Evolutionary conservation across 2,329 filamentous ascomycete genomes (phyloP), one percentile per base, ranked within the genome.

Genomic region (Diaporthe citriasiana): DNA sequence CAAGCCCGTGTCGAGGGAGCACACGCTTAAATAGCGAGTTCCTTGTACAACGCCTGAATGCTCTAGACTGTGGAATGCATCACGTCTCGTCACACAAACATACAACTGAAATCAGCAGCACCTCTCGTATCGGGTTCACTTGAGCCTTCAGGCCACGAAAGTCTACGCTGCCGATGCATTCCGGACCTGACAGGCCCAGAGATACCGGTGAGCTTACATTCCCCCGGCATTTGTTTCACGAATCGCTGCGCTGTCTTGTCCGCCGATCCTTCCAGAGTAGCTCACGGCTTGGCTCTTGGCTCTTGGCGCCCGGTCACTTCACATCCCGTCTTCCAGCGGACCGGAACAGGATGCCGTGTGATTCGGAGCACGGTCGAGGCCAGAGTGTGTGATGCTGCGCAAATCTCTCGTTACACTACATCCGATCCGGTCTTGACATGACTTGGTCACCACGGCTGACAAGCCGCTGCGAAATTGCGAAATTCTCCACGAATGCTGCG

Each of bases 211-310:
- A 51, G 30, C 51, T 66, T 25, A 66, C 30, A 27, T 40, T 68
- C 53, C 15, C 30, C 47, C 15, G 63, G 47, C 63, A 19, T 25
- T 38, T 27, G 63, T 66, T 51, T 66, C 63, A 66, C 63, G 63
- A 66, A 66, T 66, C 63, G 63, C 63, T 66, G 30, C 45, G 63
- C 22, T 15, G 63, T 68, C 63, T 68, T 68, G 63, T 68, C 63
- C 63, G 63, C 51, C 47, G 63, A 68, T 68, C 63, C 57, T 35
- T 40, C 47, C 47, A 35, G 51, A 33, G 63, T 40, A 68, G 63
- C 47, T 68, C 63, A 53, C 47, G 47, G 33, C 63, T 68, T 68
- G 63, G 63, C 63, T 68, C 63, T 53, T 68, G 63, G 63, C 63
- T 68, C 63, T 53, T 68, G 63, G 63, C 63, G 47, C 45, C 63